These are phyloP conservation scores for Nemania abortiva DNA, from an alignment of 2,329 filamentous ascomycete genomes.

Conservation along the genomic window DNA sequence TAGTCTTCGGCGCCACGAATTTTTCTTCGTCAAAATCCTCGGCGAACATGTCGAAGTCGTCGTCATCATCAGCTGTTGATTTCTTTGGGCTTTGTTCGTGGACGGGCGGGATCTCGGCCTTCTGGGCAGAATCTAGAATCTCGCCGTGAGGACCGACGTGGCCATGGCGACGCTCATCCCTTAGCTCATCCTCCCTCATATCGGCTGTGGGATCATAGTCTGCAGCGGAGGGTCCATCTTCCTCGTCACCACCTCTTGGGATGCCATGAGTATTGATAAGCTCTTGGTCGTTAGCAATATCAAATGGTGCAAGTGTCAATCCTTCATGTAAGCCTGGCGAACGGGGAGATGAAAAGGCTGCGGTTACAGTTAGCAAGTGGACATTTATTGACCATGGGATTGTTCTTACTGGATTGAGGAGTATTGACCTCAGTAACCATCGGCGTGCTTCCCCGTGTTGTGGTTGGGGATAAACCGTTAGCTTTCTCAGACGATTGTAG, in stretches of 20 bases:
- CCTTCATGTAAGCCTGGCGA: conserved; percentile 63
- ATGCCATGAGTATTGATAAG: conserved; percentile 71
- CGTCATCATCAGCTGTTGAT: conserved; percentile 68
- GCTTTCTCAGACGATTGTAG: conserved; percentile 73
- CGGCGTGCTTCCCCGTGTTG: conserved; percentile 60
- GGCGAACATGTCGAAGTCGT: conserved; percentile 91
- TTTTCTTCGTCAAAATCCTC: conserved; percentile 79
- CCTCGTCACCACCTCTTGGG: conserved; percentile 57
- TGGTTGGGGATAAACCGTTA: conserved; percentile 66
- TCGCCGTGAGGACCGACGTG: conserved; percentile 69
- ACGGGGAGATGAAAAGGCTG: conserved; percentile 53
- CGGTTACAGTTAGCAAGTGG: conserved; percentile 38
- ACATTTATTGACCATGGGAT: neutral
- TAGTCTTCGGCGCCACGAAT: conserved; percentile 66
- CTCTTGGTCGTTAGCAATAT: conserved; percentile 74
- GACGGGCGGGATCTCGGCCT: conserved; percentile 49
- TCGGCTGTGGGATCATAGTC: conserved; percentile 83
- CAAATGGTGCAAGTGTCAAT: conserved; percentile 69
- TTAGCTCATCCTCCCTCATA: conserved; percentile 77
- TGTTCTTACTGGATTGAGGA: conserved; percentile 61
- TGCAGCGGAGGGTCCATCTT: conserved; percentile 79
- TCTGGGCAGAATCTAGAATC: conserved; percentile 58
- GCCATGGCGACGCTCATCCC: conserved; percentile 67
- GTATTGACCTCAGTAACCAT: conserved; percentile 56
- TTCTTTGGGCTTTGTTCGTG: conserved; percentile 58